A percentile compares a stretch with the other conserved stretches of the same genome.
These are phyloP conservation scores for Boletus rufocinnamomeus DNA, from an alignment of 768 basidiomycete genomes.

Conservation along the genomic window DNA sequence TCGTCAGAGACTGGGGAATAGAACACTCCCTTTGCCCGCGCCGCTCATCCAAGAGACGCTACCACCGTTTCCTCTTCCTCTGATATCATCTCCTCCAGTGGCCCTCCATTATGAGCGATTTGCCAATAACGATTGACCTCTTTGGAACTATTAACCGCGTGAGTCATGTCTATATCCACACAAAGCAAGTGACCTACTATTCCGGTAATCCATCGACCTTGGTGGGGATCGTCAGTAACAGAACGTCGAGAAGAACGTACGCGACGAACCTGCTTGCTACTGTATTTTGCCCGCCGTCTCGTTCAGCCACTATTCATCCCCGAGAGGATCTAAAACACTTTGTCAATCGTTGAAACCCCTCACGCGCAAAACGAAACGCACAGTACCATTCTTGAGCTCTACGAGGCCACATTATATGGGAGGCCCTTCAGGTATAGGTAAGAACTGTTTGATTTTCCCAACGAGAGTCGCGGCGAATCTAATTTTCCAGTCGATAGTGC, in stretches of 20 bases:
- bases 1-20: background rate
- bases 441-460: slow-evolving; percentile 16
- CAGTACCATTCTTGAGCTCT: slow-evolving; percentile 17
- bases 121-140: too few relatives aligned
- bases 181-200: background rate
- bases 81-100: background rate
- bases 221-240: background rate
- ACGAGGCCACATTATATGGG: slow-evolving; percentile 15
- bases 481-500: too few relatives aligned
- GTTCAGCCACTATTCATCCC: slow-evolving; percentile 20
- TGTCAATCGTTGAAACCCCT: too few relatives aligned
- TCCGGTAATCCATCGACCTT: too few relatives aligned
- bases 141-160: too few relatives aligned
- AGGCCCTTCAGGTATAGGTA: slow-evolving; percentile 1
- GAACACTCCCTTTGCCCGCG: background rate
- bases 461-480: background rate
- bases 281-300: slow-evolving; percentile 10
- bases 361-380: background rate
- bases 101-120: background rate
- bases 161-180: background rate
- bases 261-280: slow-evolving; percentile 19
- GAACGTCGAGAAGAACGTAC: background rate
- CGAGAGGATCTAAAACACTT: slow-evolving; percentile 6
- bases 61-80: background rate
- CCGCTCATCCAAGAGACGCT: background rate